Base-by-base conservation (phyloP, 208 protist genomes). In the Trypanosoma grayi region DNA sequence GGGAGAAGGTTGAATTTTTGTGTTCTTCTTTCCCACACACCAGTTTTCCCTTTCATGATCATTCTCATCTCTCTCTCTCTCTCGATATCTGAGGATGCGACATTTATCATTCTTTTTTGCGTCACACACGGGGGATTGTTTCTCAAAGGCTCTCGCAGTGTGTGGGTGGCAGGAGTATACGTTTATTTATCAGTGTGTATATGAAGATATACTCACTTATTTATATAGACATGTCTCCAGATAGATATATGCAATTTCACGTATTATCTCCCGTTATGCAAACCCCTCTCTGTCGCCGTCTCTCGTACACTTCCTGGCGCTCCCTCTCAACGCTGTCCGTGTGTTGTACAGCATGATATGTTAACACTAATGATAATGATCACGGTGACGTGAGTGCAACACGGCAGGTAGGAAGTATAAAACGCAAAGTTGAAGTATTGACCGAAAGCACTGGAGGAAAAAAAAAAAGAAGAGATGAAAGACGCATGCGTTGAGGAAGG, bases 11-110 rank as follows among this genome's bases (percentile, higher is more conserved):
- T n/a, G 31, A 45, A 5, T 4, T 16, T 45, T 45, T 45, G 16
- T 6, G 22, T 45, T 45, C n/a, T 45, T 45, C 22, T 4, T 45
- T 10, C 22, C 40, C 40, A 10, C n/a, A 10, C 11, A 13, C 11
- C 40, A 5, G 9, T 10, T 45, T 2, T n/a, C n/a, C n/a, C n/a
- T n/a, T n/a, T n/a, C n/a, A n/a, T n/a, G n/a, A n/a, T n/a, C n/a
- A n/a, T n/a, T n/a, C n/a, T n/a, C n/a, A n/a, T n/a, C n/a, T n/a
- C 13, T 37, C 53, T 13, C 46, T 63, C 36, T 56, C 54, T 36
- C 7, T 44, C 33, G n/a, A 6, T 16, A 6, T 52, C 24, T 3
- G 7, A 11, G 20, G 2, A 45, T 18, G 7, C 9, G 27, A 43
- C 2, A 22, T 2, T 52, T 30, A 31, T 34, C 34, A n/a, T 52